Base-by-base conservation (phyloP, 106 monocot species). In the Phalaenopsis aphrodite region DNA sequence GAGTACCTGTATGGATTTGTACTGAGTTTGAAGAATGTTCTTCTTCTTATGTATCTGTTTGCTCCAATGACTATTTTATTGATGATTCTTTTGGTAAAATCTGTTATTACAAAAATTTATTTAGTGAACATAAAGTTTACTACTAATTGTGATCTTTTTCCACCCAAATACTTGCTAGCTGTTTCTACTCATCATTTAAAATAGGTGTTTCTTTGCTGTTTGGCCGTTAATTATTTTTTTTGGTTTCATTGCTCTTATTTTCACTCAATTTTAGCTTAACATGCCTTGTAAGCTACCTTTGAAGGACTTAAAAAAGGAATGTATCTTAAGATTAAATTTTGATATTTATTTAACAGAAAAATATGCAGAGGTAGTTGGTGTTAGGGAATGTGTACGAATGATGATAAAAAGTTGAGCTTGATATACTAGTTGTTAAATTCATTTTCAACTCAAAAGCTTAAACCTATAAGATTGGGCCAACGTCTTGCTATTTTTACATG, bases 1-100 rank as follows among this genome's bases (percentile, higher is more conserved):
- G 80, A 81, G 86, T 90, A 47, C 24, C 5, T 66, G 19, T 41
- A 74, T 43, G 14, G 73, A 74, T 74, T 18, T 74, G n/a, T 74
- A 12, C 3, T 19, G 19, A 5, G 5, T 43, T 8, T n/a, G 8
- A 23, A 21, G 4, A 9, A 61, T 69, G 37, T 30, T 36, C 11
- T 69, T 9, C 19, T 38, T 4, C 12, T 9, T 0, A 43, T 38
- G 36, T 68, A 11, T 10, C 37, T 36, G 1, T 38, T 12, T 69
- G 3, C 30, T 5, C 21, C 21, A n/a, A n/a, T n/a, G n/a, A n/a
- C n/a, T n/a, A n/a, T n/a, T n/a, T n/a, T n/a, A n/a, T n/a, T n/a
- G n/a, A n/a, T n/a, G n/a, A n/a, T n/a, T n/a, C n/a, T n/a, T n/a
- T n/a, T n/a, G 19, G 5, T 14, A 38, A 69, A 11, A 5, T 69